Evolutionary conservation across 1,284 basidiomycete species (phyloP), one percentile per base, ranked within the genome.

Genomic region (Baeospora myosura): DNA sequence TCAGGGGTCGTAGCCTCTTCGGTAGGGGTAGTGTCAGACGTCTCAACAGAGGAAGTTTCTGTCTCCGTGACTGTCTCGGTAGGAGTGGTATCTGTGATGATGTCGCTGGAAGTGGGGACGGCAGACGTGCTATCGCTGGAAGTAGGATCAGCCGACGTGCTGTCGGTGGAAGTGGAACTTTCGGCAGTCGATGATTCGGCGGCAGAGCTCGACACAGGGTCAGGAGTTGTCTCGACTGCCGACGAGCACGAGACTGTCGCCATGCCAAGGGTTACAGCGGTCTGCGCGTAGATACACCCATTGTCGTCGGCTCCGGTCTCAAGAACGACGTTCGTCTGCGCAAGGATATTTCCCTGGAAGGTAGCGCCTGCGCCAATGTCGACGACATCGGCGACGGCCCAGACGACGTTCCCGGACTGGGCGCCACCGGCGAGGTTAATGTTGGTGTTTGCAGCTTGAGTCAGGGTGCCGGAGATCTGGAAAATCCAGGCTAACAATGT

Each of bases 251-350:
- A 14, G 8, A 40, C 26, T n/a, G 38, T 40, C 10, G 26, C 26
- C 14, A 16, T 31, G 14, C 37, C 34, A 33, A 42, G 41, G 5
- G 41, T 24, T 16, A 42, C 33, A 22, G 26, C 26, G 4, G 44
- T 55, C 41, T 51, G 50, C 7, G 48, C 46, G n/a, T 52, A 49
- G n/a, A 51, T 43, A 25, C 53, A 44, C 12, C 54, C 53, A 18
- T 53, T 48, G 18, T 52, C 33, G n/a, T 45, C 36, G 3, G 46
- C 43, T 11, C 44, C 43, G 11, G 52, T 53, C 6, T 38, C 30
- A 24, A 52, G 29, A 3, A 44, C 47, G 10, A 52, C 40, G 5
- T 43, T 37, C 7, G 49, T 51, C 25, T 43, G 26, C 11, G 45
- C 49, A 30, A 55, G 51, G 5, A 55, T 36, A 24, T 52, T 47